Percentiles rank a stretch among this genome's conserved stretches.
phyloP scores from a whole-genome alignment of 805 yeast genomes.

The Candida sphagnicola region DNA sequence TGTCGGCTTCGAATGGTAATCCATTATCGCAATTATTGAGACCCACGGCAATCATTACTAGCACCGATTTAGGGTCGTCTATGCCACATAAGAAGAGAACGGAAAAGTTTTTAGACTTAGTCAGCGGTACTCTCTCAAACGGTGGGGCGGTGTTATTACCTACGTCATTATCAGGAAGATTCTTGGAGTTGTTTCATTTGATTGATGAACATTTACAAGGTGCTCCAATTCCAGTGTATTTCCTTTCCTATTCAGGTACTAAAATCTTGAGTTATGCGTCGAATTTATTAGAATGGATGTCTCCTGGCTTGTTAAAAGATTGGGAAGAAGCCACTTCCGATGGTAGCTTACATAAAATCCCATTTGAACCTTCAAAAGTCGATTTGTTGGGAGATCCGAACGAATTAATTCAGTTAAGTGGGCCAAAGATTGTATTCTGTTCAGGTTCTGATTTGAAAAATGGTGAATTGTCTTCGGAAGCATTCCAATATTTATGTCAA shows the following conservation, averaged over 20 bases:
- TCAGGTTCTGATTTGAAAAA: constrained; percentile 62
- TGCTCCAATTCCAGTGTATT: constrained; percentile 64
- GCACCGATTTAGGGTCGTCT: constrained; percentile 63
- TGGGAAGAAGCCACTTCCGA: constrained; percentile 55
- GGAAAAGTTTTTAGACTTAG: constrained; percentile 57
- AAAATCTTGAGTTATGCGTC: constrained; percentile 77
- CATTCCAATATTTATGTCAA: constrained; percentile 51
- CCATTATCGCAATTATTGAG: constrained; percentile 62
- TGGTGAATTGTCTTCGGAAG: constrained; percentile 59
- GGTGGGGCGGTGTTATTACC: constrained; percentile 86
- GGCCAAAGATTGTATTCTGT: constrained; percentile 78
- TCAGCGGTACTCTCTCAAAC: constrained; percentile 61
- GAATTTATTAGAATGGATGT: constrained; percentile 95
- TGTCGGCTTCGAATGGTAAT: constrained; percentile 44
- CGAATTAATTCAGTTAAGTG: constrained; percentile 51
- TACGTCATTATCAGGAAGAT: constrained; percentile 73
- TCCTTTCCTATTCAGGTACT: constrained; percentile 76
- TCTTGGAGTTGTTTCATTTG: constrained; percentile 71
- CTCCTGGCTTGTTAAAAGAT: constrained; percentile 74
- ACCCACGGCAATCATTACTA: constrained; percentile 81
- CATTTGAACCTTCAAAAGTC: constrained; percentile 70
- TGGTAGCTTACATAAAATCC: constrained; percentile 25
- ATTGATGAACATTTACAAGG: constrained; percentile 64
- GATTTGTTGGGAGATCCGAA: constrained; percentile 51
- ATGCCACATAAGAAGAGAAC: constrained; percentile 60